Evolutionary conservation across 768 basidiomycete species (phyloP), one percentile per base, ranked within the genome.

Genomic region (Suillus subaureus): DNA sequence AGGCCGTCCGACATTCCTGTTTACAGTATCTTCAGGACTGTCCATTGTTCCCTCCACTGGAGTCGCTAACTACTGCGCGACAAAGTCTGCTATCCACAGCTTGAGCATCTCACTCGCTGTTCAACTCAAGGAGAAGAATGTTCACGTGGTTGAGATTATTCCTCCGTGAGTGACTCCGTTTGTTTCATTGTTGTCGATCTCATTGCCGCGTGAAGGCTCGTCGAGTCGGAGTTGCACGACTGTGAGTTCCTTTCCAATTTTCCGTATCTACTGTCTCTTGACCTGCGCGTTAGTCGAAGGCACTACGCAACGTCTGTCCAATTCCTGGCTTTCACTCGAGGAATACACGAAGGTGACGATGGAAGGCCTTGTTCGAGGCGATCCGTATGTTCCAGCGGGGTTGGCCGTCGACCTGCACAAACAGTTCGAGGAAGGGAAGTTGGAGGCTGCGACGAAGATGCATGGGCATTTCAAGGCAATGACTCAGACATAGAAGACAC

Each of bases 151-250:
- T 26, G 88, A 89, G 69, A 80, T 89, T 28, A 75, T 85, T 4
- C 87, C 87, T 12, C 87, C 88, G 84, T 88, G 64, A 71, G 85
- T 57, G 37, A 58, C n/a, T 12, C 42, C 1, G 15, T 47, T 26
- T 65, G 79, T 13, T 23, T 49, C 12, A 9, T 62, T 12, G 37
- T 52, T 21, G 31, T 28, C 49, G 37, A 13, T 54, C 42, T 61
- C 54, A 33, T 49, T 23, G 52, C 18, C 49, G n/a, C 31, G 12
- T 51, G 15, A 62, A 87, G 86, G 13, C 77, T 88, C 11, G 85
- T 86, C 11, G 87, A 88, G 73, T 87, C 86, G 4, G 87, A 88
- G 69, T 75, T 88, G 37, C 87, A 89, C 69, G 86, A 87, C 67
- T 79, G 86, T 85, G 68, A 68, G 82, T 70, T 4, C 43, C 28